Evolutionary conservation across 225 moss, liverwort and hornwort species (phyloP), one percentile per base, ranked within the genome.

Genomic region (Thuidium tamariscinum): DNA sequence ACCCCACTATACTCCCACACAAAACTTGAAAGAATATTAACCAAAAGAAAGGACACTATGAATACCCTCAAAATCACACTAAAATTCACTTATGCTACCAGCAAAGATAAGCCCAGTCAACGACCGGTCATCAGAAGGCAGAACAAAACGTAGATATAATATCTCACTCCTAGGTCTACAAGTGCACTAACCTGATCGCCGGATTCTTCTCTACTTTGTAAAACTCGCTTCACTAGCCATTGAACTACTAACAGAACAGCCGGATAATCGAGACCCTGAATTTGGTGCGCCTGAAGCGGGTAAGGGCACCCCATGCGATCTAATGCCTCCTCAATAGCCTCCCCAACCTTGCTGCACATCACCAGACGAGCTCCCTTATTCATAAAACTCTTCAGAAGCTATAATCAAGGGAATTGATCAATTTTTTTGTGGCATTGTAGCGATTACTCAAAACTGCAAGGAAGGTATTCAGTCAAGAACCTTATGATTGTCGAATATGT

Each of bases 211-310:
- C 96, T 90, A 66, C 96, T 97, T 87, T 95, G 97, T 90, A 96
- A 82, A 73, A 99, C 95, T 69, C 95, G 92, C 92, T 99, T 99
- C 86, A 99, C 93, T 71, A 99, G 96, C 99, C 99, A 99, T 85
- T 95, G 95, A 77, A 97, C 94, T 74, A 99, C 99, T 39, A 96
- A 90, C 64, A 96, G 88, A 90, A 97, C 97, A 81, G 99, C 97
- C 49, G 94, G 95, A 92, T 96, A 99, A 88, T 99, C 99, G 39
- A 99, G 96, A 70, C 99, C 99, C 91, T 99, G 99, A 83, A 99
- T 99, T 84, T 99, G 99, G 79, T 99, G 99, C 66, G 99, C 99
- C 91, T 99, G 99, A 42, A 99, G 95, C 74, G 96, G 97, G 87
- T 96, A 91, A 86, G 99, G 96, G 85, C 99, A 99, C 62, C 91